Evolutionary conservation across 495 filamentous ascomycete species (phyloP), one percentile per base, ranked within the genome.

Genomic region (Geoglossum glabrum): DNA sequence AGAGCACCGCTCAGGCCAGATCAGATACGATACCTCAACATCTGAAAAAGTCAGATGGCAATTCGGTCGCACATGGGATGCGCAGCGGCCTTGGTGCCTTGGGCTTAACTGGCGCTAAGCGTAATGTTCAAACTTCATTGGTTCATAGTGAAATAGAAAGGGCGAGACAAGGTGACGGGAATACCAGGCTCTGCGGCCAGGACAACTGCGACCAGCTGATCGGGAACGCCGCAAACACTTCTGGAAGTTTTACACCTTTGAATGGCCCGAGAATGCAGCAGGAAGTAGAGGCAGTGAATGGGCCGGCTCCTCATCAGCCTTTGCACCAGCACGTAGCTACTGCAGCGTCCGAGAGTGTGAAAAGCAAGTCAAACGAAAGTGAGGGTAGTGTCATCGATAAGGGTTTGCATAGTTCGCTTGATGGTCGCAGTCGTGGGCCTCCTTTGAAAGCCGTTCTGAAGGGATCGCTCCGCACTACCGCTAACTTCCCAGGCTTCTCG

Each of bases 1-100:
- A 54, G 25, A 15, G 27, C 36, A 23, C 19, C 3, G 49, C 43
- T 36, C n/a, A 30, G 15, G 17, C 40, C 10, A 55, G 46, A 10
- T 26, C 45, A 23, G 49, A 57, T 27, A 10, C 34, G 10, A 36
- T 21, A n/a, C 52, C 63, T 13, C 66, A 68, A 57, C 58, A 65
- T 36, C 52, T 61, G 54, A 25, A 13, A 19, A 52, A 52, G 4
- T 5, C n/a, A 28, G n/a, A 45, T 45, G 40, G 23, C 10, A 45
- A 45, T 45, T 5, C n/a, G 4, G n/a, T 13, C n/a, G 5, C 13
- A 45, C 19, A 21, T 45, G n/a, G 0, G 4, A 19, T 4, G 40
- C 17, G 23, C 1, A 45, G 23, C 23, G 40, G n/a, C 40, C 23
- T 19, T 45, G 10, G 10, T 10, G n/a, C 40, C 10, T 19, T 21